Percentiles rank a stretch among this genome's conserved stretches.
Conservation (phyloP, 306 rosid genomes). For the Pyrus betulifolia region DNA sequence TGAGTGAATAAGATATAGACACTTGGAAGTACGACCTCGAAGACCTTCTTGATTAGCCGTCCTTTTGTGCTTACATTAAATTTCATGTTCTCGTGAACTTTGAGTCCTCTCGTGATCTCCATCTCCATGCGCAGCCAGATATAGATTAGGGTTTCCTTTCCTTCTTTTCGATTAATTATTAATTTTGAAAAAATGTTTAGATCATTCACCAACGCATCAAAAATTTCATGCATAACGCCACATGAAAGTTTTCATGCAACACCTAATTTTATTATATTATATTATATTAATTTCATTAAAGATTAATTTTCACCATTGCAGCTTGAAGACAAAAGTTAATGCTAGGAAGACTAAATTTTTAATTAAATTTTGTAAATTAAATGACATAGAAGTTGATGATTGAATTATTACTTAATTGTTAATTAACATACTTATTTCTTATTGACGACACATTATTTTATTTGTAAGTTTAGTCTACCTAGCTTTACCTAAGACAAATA, state of each 20-base stretch:
- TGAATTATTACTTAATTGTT: no score
- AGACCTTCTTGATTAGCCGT: conserved; percentile 34
- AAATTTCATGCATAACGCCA: not conserved
- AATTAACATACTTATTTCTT: no score
- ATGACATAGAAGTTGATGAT: rapidly evolving
- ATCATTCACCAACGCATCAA: conserved; percentile 14
- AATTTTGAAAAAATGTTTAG: conserved; percentile 9
- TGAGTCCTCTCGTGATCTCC: conserved; percentile 38
- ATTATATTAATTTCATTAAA: not conserved
- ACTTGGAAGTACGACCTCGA: conserved; percentile 3
- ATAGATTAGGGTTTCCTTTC: conserved; percentile 4
- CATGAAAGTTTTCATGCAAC: conserved; percentile 7
- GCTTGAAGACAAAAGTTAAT: no score
- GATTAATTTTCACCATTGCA: not conserved
- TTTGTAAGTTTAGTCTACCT: no score
- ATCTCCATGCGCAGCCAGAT: conserved; percentile 1
- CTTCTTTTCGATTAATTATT: conserved; percentile 38
- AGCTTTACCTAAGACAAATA: not conserved
- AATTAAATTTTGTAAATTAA: no score
- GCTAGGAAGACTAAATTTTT: no score
- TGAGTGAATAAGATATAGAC: conserved; percentile 4
- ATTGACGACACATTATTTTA: no score
- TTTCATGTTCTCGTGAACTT: conserved; percentile 36
- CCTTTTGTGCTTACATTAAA: conserved; percentile 29
- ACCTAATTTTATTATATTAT: not conserved